Percentiles rank a stretch among this genome's conserved stretches.
These are phyloP conservation scores for Entomortierella lignicola DNA, from an alignment of 192 early-diverging fungal species.

Conservation along the genomic window DNA sequence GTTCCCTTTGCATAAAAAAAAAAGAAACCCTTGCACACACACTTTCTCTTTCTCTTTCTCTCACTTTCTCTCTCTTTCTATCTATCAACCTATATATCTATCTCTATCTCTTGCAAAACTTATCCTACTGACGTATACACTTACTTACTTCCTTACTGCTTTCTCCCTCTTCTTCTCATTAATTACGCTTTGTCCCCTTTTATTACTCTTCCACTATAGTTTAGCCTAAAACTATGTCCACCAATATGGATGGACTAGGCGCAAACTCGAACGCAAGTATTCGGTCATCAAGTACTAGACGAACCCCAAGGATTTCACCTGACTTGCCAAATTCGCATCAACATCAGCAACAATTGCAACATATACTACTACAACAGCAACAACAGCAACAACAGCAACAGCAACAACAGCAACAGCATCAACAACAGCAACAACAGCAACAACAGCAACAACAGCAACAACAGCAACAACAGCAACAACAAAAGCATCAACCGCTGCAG, in stretches of 20 bases:
- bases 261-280: background rate
- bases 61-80: slow-evolving; percentile 5
- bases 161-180: background rate
- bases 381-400: slow-evolving; percentile 18
- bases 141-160: background rate
- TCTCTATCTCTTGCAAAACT: background rate
- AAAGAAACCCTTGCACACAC: too few relatives aligned
- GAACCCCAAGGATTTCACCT: background rate
- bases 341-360: slow-evolving; percentile 1
- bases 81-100: background rate
- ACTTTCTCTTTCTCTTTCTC: background rate
- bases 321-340: background rate
- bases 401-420: slow-evolving; percentile 14
- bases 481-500: background rate
- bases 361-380: background rate
- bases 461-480: background rate
- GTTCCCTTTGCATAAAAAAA: background rate
- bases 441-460: background rate
- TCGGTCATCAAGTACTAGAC: background rate
- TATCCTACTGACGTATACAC: background rate
- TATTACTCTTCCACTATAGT: background rate
- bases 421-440: background rate
- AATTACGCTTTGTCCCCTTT: background rate
- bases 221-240: background rate
- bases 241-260: slow-evolving; percentile 1